Evolutionary conservation across 768 basidiomycete species (phyloP).

Genomic region (Boletus rubescentipes): DNA sequence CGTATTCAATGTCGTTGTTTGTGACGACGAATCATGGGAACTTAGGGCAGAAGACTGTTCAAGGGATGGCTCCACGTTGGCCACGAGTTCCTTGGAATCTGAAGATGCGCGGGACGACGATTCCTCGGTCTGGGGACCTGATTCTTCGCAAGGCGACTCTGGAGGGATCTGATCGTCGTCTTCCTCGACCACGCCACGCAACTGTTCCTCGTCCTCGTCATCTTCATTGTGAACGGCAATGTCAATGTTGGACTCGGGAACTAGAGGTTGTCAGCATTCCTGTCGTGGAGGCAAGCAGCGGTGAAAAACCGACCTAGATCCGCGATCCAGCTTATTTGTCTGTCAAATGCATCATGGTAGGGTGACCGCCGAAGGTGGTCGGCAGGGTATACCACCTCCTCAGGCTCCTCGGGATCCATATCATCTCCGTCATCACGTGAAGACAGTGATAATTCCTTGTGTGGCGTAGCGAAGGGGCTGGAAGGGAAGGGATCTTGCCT

Average conservation of each 20-base stretch:
- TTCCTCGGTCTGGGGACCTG: conserved; percentile 48
- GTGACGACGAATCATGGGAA: conserved; percentile 51
- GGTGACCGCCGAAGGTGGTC: conserved; percentile 53
- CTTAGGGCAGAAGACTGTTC: conserved; percentile 45
- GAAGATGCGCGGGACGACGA: conserved; percentile 56
- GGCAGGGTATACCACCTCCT: conserved; percentile 63
- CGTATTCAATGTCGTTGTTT: conserved; percentile 43
- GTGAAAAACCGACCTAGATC: conserved; percentile 54
- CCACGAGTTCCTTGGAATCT: conserved; percentile 59
- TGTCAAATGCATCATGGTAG: conserved; percentile 48
- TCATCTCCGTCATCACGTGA: conserved; percentile 56
- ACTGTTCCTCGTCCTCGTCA: conserved; percentile 44
- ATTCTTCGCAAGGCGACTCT: conserved; percentile 49
- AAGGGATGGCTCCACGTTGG: conserved; percentile 62
- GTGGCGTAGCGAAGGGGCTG: conserved; percentile 71
- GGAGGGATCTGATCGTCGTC: conserved; percentile 55
- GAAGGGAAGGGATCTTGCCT: conserved; percentile 60
- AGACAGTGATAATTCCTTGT: conserved; percentile 57
- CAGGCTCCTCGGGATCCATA: conserved; percentile 38
- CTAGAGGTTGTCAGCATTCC: conserved; percentile 31
- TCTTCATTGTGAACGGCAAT: conserved; percentile 60
- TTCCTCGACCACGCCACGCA: conserved; percentile 35
- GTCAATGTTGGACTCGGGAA: conserved; percentile 63
- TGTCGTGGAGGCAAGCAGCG: conserved; percentile 3
- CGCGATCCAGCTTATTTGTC: conserved; percentile 77